Evolutionary conservation across 345 rosid species (phyloP).

Genomic region (Laguncularia racemosa): DNA sequence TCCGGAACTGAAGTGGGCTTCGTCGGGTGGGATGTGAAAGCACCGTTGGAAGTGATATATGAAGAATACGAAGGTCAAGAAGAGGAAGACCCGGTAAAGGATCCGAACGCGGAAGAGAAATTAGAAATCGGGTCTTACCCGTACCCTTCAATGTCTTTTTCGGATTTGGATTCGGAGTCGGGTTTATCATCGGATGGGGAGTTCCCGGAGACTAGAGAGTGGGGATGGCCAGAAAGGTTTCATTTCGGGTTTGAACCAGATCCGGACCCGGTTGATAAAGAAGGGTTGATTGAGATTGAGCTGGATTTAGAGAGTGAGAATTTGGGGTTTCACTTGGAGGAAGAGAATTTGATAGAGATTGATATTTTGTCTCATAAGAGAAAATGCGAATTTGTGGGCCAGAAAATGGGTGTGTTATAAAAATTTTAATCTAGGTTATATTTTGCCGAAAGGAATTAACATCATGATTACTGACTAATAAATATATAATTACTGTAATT

Average conservation of each 20-base stretch:
- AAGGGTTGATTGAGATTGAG: constrained; percentile 68
- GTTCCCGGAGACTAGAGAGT: constrained; percentile 18
- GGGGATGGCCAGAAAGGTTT: constrained; percentile 31
- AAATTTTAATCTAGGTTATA: background rate
- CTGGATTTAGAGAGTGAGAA: constrained; percentile 24
- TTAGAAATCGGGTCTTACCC: constrained; percentile 6
- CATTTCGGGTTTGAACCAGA: constrained; percentile 18
- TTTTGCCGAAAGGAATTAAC: background rate
- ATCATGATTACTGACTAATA: background rate
- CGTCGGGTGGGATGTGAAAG: constrained; percentile 69
- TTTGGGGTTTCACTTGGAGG: constrained; percentile 44
- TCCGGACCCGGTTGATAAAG: constrained; percentile 49
- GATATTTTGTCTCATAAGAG: constrained; percentile 32
- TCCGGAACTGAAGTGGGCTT: constrained; percentile 26
- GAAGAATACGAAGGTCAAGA: constrained; percentile 55
- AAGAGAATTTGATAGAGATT: constrained; percentile 70
- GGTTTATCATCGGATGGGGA: constrained; percentile 37
- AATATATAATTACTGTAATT: too few species aligned
- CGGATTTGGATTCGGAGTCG: constrained; percentile 55
- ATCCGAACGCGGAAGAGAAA: too few species aligned
- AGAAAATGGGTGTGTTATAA: background rate
- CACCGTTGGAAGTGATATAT: constrained; percentile 77
- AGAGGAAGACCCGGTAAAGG: constrained; percentile 2
- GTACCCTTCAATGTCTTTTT: constrained; percentile 51
- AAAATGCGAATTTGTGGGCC: constrained; percentile 6